Evolutionary conservation across 192 early-diverging fungal genomes (phyloP), one percentile per base, ranked within the genome.

Genomic region (Gonapodya sp.): DNA sequence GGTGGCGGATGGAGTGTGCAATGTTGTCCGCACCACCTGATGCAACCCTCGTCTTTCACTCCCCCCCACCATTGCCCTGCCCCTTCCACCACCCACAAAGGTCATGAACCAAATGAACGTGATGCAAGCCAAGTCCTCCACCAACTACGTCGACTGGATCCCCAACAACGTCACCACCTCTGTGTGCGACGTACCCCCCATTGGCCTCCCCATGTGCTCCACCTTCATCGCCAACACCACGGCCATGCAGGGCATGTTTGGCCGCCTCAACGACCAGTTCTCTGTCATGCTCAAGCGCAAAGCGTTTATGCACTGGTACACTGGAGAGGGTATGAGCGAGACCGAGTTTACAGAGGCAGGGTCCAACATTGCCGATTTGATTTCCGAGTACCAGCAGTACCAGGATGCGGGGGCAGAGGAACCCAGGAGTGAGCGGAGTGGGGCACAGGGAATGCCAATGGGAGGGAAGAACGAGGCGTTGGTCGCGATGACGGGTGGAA

Each of bases 241-340:
- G 33, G 75, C 75, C n/a, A 77, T 77, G n/a, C 75, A 77, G 75
- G 75, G 33, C n/a, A 33, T 77, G 75, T 77, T 77, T 33, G 33
- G 33, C 18, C 75, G 75, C n/a, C 18, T 77, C 8, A 2, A 33
- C n/a, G 33, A 18, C 18, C 75, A 77, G 75, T 77, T 77, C 75
- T 30, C 8, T 8, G 75, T 33, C 75, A 77, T 77, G 75, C 33
- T 77, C 75, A 77, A 33, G 75, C 75, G 75, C 75, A 77, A 77
- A 32, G 75, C 75, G n/a, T 77, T 77, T 32, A 18, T 82, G 80
- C 35, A 94, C 87, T 94, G 93, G 93, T 94, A 92, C 89, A 94
- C 93, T 81, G 92, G 92, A 82, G 94, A 94, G 88, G 94, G 94
- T 75, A 94, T 94, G 92, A 93, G 93, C 85, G 93, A 92, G 87